phyloP scores from a whole-genome alignment of 805 yeast genomes.

The Nakazawaea ernobii region DNA sequence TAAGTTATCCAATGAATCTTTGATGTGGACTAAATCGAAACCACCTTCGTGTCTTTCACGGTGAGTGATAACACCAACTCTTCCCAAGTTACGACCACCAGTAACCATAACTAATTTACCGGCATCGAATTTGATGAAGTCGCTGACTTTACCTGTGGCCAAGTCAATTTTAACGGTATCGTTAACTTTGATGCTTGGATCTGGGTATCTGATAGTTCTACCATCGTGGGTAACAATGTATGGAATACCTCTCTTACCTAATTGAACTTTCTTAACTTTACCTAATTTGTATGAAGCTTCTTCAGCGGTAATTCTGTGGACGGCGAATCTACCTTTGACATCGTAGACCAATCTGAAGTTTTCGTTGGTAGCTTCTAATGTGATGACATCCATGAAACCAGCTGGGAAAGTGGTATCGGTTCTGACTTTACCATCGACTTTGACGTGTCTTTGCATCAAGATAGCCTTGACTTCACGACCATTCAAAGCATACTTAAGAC shows the following conservation, averaged over 20 bases:
- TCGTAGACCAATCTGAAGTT: slow-evolving; percentile 99
- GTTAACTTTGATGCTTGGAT: slow-evolving; percentile 93
- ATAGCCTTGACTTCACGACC: slow-evolving; percentile 99
- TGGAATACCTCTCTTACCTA: slow-evolving; percentile 98
- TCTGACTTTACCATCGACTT: slow-evolving; percentile 99
- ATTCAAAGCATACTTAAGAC: slow-evolving; percentile 97
- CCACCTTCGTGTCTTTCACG: slow-evolving; percentile 98
- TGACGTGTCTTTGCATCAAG: slow-evolving; percentile 96
- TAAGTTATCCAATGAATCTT: slow-evolving; percentile 90
- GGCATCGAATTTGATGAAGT: slow-evolving; percentile 86
- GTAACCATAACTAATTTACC: slow-evolving; percentile 91
- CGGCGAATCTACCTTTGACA: slow-evolving; percentile 98
- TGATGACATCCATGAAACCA: slow-evolving; percentile 98
- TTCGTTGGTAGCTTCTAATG: slow-evolving; percentile 97
- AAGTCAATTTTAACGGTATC: slow-evolving; percentile 97
- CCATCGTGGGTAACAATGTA: slow-evolving; percentile 99
- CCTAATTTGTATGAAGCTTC: slow-evolving; percentile 98
- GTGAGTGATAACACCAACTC: slow-evolving; percentile 94
- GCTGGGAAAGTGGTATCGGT: slow-evolving; percentile 98
- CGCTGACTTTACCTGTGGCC: slow-evolving; percentile 90
- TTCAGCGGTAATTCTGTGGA: slow-evolving; percentile 98
- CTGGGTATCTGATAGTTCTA: slow-evolving; percentile 99
- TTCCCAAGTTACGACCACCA: slow-evolving; percentile 98
- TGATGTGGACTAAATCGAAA: slow-evolving; percentile 94
- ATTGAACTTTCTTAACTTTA: slow-evolving; percentile 96